A percentile compares a stretch with the other conserved stretches of the same genome.
These are phyloP conservation scores for Elsinoe perseae DNA, from an alignment of 2,329 filamentous ascomycete genomes.

Conservation along the genomic window DNA sequence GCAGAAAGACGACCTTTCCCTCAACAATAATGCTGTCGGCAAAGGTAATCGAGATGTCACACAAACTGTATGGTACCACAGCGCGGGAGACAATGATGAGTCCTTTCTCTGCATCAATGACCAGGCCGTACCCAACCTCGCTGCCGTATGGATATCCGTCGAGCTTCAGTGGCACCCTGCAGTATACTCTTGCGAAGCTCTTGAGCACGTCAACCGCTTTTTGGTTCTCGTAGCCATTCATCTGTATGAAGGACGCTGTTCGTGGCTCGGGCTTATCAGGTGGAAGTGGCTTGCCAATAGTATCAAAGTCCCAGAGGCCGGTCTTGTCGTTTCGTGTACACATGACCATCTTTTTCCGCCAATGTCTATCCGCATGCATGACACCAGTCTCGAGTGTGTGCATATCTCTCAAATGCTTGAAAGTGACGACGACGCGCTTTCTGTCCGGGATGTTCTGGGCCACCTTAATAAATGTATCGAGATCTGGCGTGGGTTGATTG, in stretches of 20 bases:
- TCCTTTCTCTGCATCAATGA: constrained; percentile 95
- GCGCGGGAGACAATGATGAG: constrained; percentile 90
- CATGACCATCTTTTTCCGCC: constrained; percentile 89
- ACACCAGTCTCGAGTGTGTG: constrained; percentile 92
- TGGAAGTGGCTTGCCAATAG: constrained; percentile 73
- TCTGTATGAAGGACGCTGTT: constrained; percentile 83
- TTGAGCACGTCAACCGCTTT: constrained; percentile 88
- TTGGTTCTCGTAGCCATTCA: constrained; percentile 79
- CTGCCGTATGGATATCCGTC: constrained; percentile 95
- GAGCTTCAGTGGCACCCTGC: constrained; percentile 88
- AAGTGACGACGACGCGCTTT: constrained; percentile 83
- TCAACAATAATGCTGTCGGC: constrained; percentile 93
- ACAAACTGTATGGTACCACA: constrained; percentile 91
- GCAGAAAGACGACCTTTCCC: constrained; percentile 89
- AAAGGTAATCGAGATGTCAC: constrained; percentile 92
- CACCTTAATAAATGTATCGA: constrained; percentile 83
- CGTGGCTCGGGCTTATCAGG: constrained; percentile 62
- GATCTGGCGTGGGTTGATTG: constrained; percentile 80
- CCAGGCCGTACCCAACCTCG: constrained; percentile 90
- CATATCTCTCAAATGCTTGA: constrained; percentile 89
- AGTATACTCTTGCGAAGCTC: constrained; percentile 89
- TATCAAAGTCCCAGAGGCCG: constrained; percentile 89
- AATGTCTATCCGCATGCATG: constrained; percentile 87
- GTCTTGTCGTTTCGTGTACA: constrained; percentile 83
- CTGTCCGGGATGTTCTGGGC: constrained; percentile 77